These are phyloP conservation scores for Russula sp. DNA, from an alignment of 768 basidiomycete species.

Conservation along the genomic window DNA sequence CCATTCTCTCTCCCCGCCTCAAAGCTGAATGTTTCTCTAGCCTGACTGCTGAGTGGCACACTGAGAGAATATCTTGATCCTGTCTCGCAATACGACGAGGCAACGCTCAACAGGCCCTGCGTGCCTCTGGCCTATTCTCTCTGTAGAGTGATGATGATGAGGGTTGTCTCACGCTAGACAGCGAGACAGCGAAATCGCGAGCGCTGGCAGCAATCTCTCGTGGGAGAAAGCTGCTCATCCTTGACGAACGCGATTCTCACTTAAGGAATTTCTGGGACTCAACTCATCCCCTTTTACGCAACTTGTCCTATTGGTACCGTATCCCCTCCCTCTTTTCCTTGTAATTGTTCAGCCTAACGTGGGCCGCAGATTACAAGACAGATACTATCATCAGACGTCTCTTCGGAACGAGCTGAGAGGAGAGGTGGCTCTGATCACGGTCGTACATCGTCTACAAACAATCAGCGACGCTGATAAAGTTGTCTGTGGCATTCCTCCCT, in stretches of 20 bases:
- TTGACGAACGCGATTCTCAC: conserved; percentile 42
- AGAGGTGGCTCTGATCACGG: conserved; percentile 46
- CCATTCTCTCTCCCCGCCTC: conserved; percentile 28
- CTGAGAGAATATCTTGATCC: conserved; percentile 57
- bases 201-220: conserved; percentile 44
- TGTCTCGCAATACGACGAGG: conserved; percentile 48
- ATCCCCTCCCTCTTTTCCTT: neutral
- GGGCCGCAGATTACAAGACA: conserved; percentile 42
- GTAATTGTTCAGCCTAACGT: neutral
- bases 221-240: conserved; percentile 47
- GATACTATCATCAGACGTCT: conserved; percentile 51
- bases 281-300: conserved; percentile 25
- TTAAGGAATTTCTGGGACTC: neutral
- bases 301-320: conserved; percentile 41
- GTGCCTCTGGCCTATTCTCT: conserved; percentile 40
- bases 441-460: conserved; percentile 51
- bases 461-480: conserved; percentile 60
- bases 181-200: conserved; percentile 35
- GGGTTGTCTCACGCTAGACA: conserved; percentile 38
- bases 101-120: conserved; percentile 42
- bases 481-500: conserved; percentile 25
- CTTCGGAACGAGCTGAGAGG: conserved; percentile 39
- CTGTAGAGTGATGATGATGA: conserved; percentile 34
- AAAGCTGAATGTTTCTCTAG: conserved; percentile 24
- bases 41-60: conserved; percentile 47